These are phyloP conservation scores for Fraxinus paxiana DNA, from an alignment of 305 asterid species.

Conservation along the genomic window DNA sequence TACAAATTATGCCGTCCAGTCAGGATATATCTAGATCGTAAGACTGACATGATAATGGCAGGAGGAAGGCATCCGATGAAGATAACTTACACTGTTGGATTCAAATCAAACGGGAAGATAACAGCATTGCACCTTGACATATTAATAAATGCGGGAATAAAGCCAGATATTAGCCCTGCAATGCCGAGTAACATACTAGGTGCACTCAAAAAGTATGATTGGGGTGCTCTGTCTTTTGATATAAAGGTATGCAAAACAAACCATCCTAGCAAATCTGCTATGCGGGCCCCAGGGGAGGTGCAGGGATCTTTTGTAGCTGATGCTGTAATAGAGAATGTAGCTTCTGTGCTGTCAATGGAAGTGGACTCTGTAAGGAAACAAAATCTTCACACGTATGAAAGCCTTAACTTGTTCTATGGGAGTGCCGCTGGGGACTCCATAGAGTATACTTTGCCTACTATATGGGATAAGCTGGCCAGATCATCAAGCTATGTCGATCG, in stretches of 20 bases:
- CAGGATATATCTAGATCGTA: constrained; percentile 57
- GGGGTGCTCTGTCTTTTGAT: constrained; percentile 70
- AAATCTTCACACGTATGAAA: constrained; percentile 58
- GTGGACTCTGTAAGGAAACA: constrained; percentile 48
- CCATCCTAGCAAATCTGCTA: constrained; percentile 56
- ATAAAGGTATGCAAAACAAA: constrained; percentile 68
- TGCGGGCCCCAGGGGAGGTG: constrained; percentile 82
- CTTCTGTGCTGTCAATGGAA: constrained; percentile 46
- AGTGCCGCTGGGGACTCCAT: constrained; percentile 33
- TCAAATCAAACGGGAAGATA: constrained; percentile 62
- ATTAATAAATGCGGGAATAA: constrained; percentile 57
- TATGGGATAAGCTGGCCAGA: constrained; percentile 57
- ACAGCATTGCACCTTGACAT: constrained; percentile 69
- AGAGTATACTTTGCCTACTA: constrained; percentile 53
- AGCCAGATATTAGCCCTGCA: constrained; percentile 56
- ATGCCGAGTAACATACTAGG: constrained; percentile 41
- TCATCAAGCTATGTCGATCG: constrained; percentile 43
- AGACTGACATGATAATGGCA: constrained; percentile 71
- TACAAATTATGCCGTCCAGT: constrained; percentile 64
- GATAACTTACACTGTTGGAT: constrained; percentile 64
- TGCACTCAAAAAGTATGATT: constrained; percentile 56
- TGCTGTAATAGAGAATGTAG: constrained; percentile 64
- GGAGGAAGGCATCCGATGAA: constrained; percentile 91
- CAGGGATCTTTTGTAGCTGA: constrained; percentile 72
- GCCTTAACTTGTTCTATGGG: constrained; percentile 48